Conservation (phyloP, 148 eudicot species). For the Rhododendron henanense region DNA sequence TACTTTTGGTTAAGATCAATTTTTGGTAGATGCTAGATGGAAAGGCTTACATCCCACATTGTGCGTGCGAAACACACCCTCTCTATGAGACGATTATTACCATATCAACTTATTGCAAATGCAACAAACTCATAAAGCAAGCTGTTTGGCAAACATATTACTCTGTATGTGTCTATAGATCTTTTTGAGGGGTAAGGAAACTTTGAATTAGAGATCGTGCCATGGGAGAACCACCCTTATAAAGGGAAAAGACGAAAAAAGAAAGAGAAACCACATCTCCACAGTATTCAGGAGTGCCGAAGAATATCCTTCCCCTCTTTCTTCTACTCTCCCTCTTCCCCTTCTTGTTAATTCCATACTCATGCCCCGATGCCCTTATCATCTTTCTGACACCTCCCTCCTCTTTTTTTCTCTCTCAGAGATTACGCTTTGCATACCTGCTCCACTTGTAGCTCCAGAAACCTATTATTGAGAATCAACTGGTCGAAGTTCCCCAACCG, state of each 20-base stretch:
- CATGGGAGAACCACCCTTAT: not conserved
- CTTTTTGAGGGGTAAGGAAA: not conserved
- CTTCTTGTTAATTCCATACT: not conserved
- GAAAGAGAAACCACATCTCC: not conserved
- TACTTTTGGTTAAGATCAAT: slow-evolving; percentile 2
- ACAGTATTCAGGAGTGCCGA: not conserved
- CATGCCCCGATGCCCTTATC: not conserved
- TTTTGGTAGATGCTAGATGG: slow-evolving; percentile 10
- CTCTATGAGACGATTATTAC: not conserved
- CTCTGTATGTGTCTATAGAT: not conserved
- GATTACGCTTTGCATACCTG: not conserved
- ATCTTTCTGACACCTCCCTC: not conserved
- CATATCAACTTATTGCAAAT: not conserved
- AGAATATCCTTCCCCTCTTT: not conserved
- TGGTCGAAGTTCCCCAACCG: not conserved
- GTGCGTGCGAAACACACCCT: not conserved
- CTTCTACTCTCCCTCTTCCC: not conserved
- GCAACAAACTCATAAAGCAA: not conserved
- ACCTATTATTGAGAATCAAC: not conserved
- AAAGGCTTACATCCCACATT: not conserved
- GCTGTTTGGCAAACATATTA: not conserved
- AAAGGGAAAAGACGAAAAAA: not conserved
- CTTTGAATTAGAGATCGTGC: not conserved
- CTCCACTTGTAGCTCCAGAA: not conserved
- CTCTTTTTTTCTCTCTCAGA: not conserved